These are phyloP conservation scores for Exophiala viscosa DNA, from an alignment of 2,329 filamentous ascomycete genomes.

Conservation along the genomic window DNA sequence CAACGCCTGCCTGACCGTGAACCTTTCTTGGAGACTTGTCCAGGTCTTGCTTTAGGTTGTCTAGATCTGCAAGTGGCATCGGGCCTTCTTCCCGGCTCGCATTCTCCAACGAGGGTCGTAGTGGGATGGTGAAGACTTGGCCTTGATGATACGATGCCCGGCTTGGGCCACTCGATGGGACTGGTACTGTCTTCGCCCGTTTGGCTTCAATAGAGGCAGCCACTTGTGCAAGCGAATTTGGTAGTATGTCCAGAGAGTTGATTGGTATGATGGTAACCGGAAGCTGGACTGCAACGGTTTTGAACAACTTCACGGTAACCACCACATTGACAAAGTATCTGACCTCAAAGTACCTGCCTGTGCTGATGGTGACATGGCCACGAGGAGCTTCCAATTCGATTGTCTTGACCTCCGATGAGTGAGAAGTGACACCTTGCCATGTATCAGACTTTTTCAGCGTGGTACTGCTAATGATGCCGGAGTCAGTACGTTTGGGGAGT, in stretches of 20 bases:
- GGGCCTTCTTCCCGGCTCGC: slow-evolving; percentile 15
- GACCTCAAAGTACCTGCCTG: slow-evolving; percentile 55
- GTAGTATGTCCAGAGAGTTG: slow-evolving; percentile 55
- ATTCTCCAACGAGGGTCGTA: slow-evolving; percentile 49
- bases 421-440: slow-evolving; percentile 44
- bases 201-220: slow-evolving; percentile 55
- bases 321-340: slow-evolving; percentile 53
- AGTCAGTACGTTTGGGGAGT: slow-evolving; percentile 52
- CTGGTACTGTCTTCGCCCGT: slow-evolving; percentile 31
- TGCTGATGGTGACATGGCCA: slow-evolving; percentile 26
- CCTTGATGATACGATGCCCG: slow-evolving; percentile 39
- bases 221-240: slow-evolving; percentile 50
- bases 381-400: slow-evolving; percentile 9
- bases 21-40: slow-evolving; percentile 21
- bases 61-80: slow-evolving; percentile 2
- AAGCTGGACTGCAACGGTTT: slow-evolving; percentile 51
- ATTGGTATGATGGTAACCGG: slow-evolving; percentile 57
- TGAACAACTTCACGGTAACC: slow-evolving; percentile 44
- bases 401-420: slow-evolving; percentile 22
- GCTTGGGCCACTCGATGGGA: slow-evolving; percentile 22
- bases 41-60: slow-evolving; percentile 18
- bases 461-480: slow-evolving; percentile 44
- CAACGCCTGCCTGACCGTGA: slow-evolving; percentile 10
- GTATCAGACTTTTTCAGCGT: slow-evolving; percentile 43
- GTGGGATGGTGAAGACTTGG: slow-evolving; percentile 51